phyloP scores from a whole-genome alignment of 2,329 filamentous ascomycete genomes.

The Metarhizium humberi region DNA sequence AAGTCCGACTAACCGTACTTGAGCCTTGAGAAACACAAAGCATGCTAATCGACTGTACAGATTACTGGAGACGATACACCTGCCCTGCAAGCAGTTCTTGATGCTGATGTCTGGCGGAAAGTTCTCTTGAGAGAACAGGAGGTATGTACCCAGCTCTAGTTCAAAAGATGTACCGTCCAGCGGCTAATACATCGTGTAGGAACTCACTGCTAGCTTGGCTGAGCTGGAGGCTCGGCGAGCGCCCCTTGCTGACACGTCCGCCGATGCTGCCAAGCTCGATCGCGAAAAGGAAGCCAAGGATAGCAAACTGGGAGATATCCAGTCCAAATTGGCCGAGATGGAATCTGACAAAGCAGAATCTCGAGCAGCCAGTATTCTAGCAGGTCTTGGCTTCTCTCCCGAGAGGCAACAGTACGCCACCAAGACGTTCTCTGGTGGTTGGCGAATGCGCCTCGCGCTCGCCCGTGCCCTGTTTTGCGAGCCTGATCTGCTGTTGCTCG shows the following conservation, averaged over 20 bases:
- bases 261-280: slow-evolving; percentile 78
- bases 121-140: slow-evolving; percentile 83
- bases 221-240: slow-evolving; percentile 70
- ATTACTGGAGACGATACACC: slow-evolving; percentile 93
- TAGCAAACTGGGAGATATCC: slow-evolving; percentile 81
- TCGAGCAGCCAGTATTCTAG: slow-evolving; percentile 88
- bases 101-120: slow-evolving; percentile 98
- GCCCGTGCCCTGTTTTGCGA: slow-evolving; percentile 96
- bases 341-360: slow-evolving; percentile 98
- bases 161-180: not conserved
- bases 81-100: slow-evolving; percentile 86
- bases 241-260: slow-evolving; percentile 81
- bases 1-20: slow-evolving; percentile 14
- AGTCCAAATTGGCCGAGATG: slow-evolving; percentile 91
- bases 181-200: slow-evolving; percentile 27
- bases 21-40: not conserved
- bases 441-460: slow-evolving; percentile 95
- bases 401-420: slow-evolving; percentile 89
- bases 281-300: slow-evolving; percentile 84
- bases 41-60: slow-evolving; percentile 28
- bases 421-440: slow-evolving; percentile 98
- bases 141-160: slow-evolving; percentile 35
- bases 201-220: slow-evolving; percentile 68
- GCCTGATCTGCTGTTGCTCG: slow-evolving; percentile 87
- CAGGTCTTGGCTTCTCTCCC: slow-evolving; percentile 90